Evolutionary conservation across 2,329 filamentous ascomycete species (phyloP), one percentile per base, ranked within the genome.

Genomic region (Colletotrichum sidae): DNA sequence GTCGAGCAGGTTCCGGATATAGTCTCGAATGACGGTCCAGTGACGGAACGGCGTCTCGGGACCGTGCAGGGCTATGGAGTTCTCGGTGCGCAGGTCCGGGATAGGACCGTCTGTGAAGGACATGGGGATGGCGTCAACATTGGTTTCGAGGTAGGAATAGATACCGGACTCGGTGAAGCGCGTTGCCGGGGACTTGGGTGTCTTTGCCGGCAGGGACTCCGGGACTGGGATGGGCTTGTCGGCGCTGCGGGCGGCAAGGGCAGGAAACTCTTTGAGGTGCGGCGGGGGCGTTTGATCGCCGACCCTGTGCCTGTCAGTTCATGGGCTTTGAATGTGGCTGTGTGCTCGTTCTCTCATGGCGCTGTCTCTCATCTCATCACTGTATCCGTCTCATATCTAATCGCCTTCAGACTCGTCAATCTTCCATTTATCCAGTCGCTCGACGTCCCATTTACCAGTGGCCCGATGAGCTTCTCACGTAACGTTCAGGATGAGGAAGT

Each of bases 71-170:
- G 62, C 69, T 10, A 75, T 69, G 2, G 76, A 77, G 9, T 70
- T 69, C 37, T 75, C 67, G 50, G 71, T 76, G 1, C 70, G 70
- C 9, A 71, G 70, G 0, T 73, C 72, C 0, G 86, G 82, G 12
- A 89, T 86, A 0, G 80, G 77, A 58, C 89, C 86, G 65, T 86
- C 80, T 0, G 81, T 84, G 72, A 86, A 91, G 13, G 83, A 79
- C 89, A 91, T 91, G 0, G 86, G 79, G 2, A 82, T 71, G 6
- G 79, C 78, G 67, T 86, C 83, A 47, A 91, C 84, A 68, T 91
- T 91, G 3, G 88, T 91, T 71, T 91, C 86, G n/a, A 91, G 76
- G 17, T 85, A 83, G 0, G 86, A 85, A 68, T 90, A 90, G 15
- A 90, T 80, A 0, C 85, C 85, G 0, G 87, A 86, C 65, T 89